Percentiles rank a stretch among this genome's conserved stretches.
phyloP scores from a whole-genome alignment of 345 rosid species.

The Pugionium dolabratum region DNA sequence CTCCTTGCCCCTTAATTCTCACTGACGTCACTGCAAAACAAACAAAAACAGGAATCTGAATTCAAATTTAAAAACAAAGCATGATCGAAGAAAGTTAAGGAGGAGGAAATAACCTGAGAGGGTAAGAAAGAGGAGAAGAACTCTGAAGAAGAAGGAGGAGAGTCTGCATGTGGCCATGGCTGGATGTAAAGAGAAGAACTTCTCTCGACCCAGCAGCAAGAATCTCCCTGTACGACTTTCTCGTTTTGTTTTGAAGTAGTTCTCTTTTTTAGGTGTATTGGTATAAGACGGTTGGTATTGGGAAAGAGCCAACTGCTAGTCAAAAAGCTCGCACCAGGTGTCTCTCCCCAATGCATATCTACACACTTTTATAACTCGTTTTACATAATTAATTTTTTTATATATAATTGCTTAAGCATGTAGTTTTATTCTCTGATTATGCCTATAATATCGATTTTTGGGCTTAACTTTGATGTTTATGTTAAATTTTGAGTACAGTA shows the following conservation, averaged over 20 bases:
- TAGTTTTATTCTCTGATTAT: too few species aligned
- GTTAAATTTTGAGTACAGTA: too few species aligned
- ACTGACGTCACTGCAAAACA: background rate
- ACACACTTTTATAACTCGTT: background rate
- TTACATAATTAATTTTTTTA: background rate
- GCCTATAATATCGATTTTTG: too few species aligned
- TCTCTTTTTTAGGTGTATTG: background rate
- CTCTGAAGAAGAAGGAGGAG: constrained; percentile 34
- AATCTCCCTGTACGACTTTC: constrained; percentile 27
- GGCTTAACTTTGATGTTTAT: too few species aligned
- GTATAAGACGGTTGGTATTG: constrained; percentile 14
- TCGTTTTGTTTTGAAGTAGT: background rate
- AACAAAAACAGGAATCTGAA: background rate
- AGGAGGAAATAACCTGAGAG: constrained; percentile 53
- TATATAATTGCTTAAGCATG: too few species aligned
- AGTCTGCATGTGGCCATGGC: constrained; percentile 34
- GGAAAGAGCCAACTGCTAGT: constrained; percentile 18
- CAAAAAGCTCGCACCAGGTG: constrained; percentile 5
- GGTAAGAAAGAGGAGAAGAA: constrained; percentile 43
- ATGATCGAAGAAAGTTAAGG: background rate
- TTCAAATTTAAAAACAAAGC: background rate
- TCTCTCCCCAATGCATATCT: constrained; percentile 7
- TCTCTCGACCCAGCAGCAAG: background rate
- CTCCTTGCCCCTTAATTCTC: constrained; percentile 33
- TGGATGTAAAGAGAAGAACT: constrained; percentile 13